A percentile compares a stretch with the other conserved stretches of the same genome.
phyloP scores from a whole-genome alignment of 306 rosid genomes.

The Cucurbita pepo region DNA sequence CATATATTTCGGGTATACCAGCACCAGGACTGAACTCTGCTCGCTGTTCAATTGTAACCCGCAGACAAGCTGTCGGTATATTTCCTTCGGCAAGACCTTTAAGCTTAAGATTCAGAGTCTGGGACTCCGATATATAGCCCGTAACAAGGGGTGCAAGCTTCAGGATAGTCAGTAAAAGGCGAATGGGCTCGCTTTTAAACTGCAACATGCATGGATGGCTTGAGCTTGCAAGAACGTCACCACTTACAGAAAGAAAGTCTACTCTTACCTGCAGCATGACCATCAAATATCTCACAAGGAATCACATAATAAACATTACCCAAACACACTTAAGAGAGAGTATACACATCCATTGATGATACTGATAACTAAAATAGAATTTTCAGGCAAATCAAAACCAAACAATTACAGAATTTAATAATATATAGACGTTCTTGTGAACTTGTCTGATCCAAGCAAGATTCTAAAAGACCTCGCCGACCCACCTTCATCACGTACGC shows the following conservation, averaged over 20 bases:
- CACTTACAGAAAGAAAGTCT: slow-evolving; percentile 35
- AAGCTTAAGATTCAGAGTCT: slow-evolving; percentile 44
- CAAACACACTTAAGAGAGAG: neutral
- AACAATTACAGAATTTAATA: neutral
- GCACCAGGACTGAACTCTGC: slow-evolving; percentile 58
- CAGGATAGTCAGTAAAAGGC: slow-evolving; percentile 39
- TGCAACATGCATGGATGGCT: slow-evolving; percentile 67
- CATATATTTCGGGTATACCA: slow-evolving; percentile 78
- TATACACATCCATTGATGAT: neutral
- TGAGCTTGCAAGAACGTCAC: slow-evolving; percentile 49
- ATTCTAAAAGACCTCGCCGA: neutral
- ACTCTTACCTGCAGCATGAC: slow-evolving; percentile 33
- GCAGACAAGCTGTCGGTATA: slow-evolving; percentile 51
- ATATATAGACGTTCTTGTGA: neutral
- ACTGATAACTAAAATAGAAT: neutral
- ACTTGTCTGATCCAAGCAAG: neutral
- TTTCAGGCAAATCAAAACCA: neutral
- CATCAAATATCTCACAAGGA: neutral
- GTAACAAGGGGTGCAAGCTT: slow-evolving; percentile 51
- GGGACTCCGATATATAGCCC: slow-evolving; percentile 55
- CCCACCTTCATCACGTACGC: neutral
- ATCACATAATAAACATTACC: neutral
- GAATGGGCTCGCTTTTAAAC: slow-evolving; percentile 65
- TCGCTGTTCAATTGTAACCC: slow-evolving; percentile 55
- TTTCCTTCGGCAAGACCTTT: slow-evolving; percentile 48